A percentile compares a stretch with the other conserved stretches of the same genome.
These are phyloP conservation scores for Russula foetens DNA, from an alignment of 768 basidiomycete genomes.

Conservation along the genomic window DNA sequence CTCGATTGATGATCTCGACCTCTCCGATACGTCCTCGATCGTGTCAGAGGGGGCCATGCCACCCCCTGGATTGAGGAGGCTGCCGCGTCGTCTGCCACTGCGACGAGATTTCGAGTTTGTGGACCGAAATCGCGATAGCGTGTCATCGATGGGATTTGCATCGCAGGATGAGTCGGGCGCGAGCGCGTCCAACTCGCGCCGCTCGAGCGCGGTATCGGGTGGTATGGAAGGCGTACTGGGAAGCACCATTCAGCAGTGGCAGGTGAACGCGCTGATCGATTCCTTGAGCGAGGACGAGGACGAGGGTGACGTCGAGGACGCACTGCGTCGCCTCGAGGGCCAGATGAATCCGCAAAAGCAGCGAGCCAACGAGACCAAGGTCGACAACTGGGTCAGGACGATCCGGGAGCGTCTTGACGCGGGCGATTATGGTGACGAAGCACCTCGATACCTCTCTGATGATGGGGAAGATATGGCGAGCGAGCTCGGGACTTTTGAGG, in stretches of 20 bases:
- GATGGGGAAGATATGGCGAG: slow-evolving; percentile 33
- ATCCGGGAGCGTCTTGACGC: slow-evolving; percentile 59
- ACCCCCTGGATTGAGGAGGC: slow-evolving; percentile 40
- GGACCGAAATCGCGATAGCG: slow-evolving; percentile 55
- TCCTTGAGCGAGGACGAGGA: slow-evolving; percentile 66
- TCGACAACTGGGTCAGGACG: slow-evolving; percentile 73
- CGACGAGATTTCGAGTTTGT: slow-evolving; percentile 80
- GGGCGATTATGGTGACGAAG: slow-evolving; percentile 56
- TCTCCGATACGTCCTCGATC: slow-evolving; percentile 71
- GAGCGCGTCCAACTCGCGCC: slow-evolving; percentile 44
- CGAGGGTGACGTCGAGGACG: slow-evolving; percentile 74
- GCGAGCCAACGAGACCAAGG: slow-evolving; percentile 64
- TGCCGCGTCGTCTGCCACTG: slow-evolving; percentile 53
- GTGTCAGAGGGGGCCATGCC: slow-evolving; percentile 30
- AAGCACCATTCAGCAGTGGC: slow-evolving; percentile 66
- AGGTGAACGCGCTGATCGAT: slow-evolving; percentile 70
- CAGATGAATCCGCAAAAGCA: slow-evolving; percentile 70
- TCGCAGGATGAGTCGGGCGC: slow-evolving; percentile 48
- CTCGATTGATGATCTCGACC: slow-evolving; percentile 69
- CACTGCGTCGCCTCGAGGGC: slow-evolving; percentile 74
- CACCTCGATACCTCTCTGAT: slow-evolving; percentile 45
- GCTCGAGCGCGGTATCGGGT: slow-evolving; percentile 33
- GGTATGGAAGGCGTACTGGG: slow-evolving; percentile 31
- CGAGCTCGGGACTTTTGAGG: background rate
- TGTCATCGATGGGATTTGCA: slow-evolving; percentile 69